phyloP scores from a whole-genome alignment of 1,284 basidiomycete species.

The Sutorius eximius region DNA sequence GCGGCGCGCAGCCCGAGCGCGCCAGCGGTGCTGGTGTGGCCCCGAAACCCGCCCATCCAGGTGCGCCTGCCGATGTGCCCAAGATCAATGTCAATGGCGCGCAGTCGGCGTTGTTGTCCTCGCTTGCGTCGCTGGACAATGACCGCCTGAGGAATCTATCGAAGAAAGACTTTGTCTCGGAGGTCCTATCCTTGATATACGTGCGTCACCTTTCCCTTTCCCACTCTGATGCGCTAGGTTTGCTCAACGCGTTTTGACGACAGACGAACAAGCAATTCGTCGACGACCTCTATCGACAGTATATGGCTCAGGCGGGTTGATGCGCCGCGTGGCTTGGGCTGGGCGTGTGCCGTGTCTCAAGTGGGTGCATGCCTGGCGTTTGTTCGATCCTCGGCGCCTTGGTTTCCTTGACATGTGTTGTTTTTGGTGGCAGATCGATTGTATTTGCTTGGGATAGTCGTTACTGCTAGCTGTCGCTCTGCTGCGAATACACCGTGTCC shows the following conservation, averaged over 20 bases:
- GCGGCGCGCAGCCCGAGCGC: constrained; percentile 6
- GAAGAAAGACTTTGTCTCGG: constrained; percentile 64
- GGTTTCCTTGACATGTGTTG: constrained; percentile 6
- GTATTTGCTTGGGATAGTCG: constrained; percentile 9
- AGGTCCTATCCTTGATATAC: constrained; percentile 68
- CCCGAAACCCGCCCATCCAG: constrained; percentile 9
- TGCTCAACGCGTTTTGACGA: constrained; percentile 9
- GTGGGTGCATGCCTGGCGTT: background rate
- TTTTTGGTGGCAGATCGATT: constrained; percentile 6
- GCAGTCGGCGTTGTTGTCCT: constrained; percentile 33
- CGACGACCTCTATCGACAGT: constrained; percentile 51
- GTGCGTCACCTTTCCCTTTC: constrained; percentile 42
- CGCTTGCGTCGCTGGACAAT: constrained; percentile 23
- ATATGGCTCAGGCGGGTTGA: constrained; percentile 36
- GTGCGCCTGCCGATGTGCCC: background rate
- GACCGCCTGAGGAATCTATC: constrained; percentile 36
- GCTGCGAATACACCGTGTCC: constrained; percentile 18
- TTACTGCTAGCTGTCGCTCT: constrained; percentile 15
- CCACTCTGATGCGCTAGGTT: background rate
- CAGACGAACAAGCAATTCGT: constrained; percentile 54
- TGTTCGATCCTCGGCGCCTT: no score
- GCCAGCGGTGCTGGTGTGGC: background rate
- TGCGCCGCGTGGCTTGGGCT: background rate
- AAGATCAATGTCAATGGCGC: constrained; percentile 26
- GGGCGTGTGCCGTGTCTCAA: background rate